These are phyloP conservation scores for Mucor lusitanicus DNA, from an alignment of 371 early-diverging fungal species.

Conservation along the genomic window DNA sequence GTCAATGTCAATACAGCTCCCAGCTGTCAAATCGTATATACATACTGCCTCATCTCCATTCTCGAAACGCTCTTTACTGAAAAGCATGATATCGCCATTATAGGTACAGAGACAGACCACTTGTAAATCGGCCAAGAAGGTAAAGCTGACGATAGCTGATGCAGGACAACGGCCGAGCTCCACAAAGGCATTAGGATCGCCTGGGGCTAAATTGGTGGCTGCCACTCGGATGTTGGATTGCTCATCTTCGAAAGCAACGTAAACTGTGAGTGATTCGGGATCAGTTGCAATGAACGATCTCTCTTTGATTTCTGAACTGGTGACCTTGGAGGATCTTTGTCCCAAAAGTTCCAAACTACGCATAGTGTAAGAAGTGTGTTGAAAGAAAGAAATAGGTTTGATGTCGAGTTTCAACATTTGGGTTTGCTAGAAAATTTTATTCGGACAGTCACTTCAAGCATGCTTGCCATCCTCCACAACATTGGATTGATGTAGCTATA, in stretches of 20 bases:
- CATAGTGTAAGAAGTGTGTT: conserved; percentile 20
- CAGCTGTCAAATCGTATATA: neutral
- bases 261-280: conserved; percentile 53
- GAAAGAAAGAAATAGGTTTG: neutral
- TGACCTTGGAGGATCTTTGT: conserved; percentile 33
- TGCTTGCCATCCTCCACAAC: too few relatives aligned
- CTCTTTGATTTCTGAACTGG: conserved; percentile 24
- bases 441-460: neutral
- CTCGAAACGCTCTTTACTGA: conserved; percentile 56
- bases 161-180: conserved; percentile 22
- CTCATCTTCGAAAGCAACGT: conserved; percentile 49
- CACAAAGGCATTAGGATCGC: conserved; percentile 30
- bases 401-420: neutral
- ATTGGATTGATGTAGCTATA: too few relatives aligned
- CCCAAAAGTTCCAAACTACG: conserved; percentile 46
- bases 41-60: conserved; percentile 51
- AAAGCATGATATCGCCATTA: conserved; percentile 73
- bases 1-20: neutral
- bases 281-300: conserved; percentile 50
- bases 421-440: neutral
- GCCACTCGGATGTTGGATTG: conserved; percentile 28
- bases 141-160: conserved; percentile 50
- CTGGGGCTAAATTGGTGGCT: conserved; percentile 28
- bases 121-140: conserved; percentile 67
- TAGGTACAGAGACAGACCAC: conserved; percentile 64